A percentile compares a stretch with the other conserved stretches of the same genome.
phyloP scores from a whole-genome alignment of 75 land plant species.

The Adiantum capillusveneris region DNA sequence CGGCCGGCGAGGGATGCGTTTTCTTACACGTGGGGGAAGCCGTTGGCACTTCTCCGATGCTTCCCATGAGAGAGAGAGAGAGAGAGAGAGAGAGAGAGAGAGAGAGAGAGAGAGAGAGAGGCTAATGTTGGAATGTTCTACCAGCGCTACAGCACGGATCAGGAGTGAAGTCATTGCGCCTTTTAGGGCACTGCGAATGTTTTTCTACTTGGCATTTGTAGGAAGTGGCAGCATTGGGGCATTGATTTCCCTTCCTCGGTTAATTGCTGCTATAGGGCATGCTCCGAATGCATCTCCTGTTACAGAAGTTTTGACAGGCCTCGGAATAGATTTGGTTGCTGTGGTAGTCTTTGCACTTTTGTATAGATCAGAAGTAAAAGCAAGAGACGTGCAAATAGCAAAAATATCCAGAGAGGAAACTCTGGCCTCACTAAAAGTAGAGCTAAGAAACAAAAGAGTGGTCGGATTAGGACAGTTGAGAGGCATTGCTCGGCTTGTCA shows the following conservation, averaged over 20 bases:
- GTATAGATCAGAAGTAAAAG: constrained; percentile 58
- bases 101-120: not conserved
- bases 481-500: constrained; percentile 82
- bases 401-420: constrained; percentile 87
- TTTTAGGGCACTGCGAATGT: constrained; percentile 89
- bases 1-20: too few relatives aligned
- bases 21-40: too few relatives aligned
- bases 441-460: constrained; percentile 49
- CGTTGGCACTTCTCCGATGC: too few relatives aligned
- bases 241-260: constrained; percentile 51
- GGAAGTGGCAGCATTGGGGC: constrained; percentile 78
- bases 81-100: constrained; percentile 4
- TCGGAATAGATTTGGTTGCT: constrained; percentile 78
- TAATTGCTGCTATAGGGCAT: constrained; percentile 58
- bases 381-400: constrained; percentile 71
- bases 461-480: constrained; percentile 57
- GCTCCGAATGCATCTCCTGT: constrained; percentile 50
- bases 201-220: constrained; percentile 89
- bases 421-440: constrained; percentile 65
- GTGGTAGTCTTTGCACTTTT: constrained; percentile 71
- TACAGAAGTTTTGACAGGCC: constrained; percentile 49
- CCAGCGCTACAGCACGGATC: constrained; percentile 80
- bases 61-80: too few relatives aligned
- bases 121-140: not conserved
- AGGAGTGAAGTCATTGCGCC: constrained; percentile 94